Evolutionary conservation across 225 moss, liverwort and hornwort species (phyloP).

Genomic region (Straminergon stramineum): DNA sequence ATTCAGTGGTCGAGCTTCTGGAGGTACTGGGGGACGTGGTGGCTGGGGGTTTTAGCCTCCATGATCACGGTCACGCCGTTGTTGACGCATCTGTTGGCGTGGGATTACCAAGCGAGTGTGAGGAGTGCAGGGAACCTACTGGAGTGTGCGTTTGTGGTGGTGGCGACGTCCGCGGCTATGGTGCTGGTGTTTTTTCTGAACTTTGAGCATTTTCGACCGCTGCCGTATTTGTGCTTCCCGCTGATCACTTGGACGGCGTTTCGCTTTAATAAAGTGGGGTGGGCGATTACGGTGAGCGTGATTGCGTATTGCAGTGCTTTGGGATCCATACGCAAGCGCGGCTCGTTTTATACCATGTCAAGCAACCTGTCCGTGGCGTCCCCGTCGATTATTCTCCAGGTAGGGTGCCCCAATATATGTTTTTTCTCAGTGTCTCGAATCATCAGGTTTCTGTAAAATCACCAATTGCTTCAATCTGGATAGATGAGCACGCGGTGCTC

Average conservation of each 20-base stretch:
- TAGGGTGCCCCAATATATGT: neutral
- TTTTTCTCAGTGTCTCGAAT: neutral
- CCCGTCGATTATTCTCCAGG: slow-evolving; percentile 59
- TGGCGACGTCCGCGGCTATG: slow-evolving; percentile 6
- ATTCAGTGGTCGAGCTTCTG: slow-evolving; percentile 45
- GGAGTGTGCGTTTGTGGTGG: slow-evolving; percentile 20
- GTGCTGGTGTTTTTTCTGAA: slow-evolving; percentile 43
- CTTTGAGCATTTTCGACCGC: slow-evolving; percentile 35
- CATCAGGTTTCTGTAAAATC: neutral
- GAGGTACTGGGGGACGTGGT: slow-evolving; percentile 70
- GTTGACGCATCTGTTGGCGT: slow-evolving; percentile 39
- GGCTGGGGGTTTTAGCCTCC: slow-evolving; percentile 50
- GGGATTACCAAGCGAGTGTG: neutral
- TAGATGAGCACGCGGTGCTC: neutral
- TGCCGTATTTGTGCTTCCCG: slow-evolving; percentile 70
- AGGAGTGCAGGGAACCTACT: slow-evolving; percentile 7
- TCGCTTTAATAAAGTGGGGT: slow-evolving; percentile 70
- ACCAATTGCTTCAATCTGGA: neutral
- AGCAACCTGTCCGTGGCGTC: slow-evolving; percentile 17
- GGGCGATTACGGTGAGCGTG: slow-evolving; percentile 42
- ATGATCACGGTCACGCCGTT: slow-evolving; percentile 61
- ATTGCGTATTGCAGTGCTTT: slow-evolving; percentile 36
- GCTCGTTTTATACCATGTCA: slow-evolving; percentile 43
- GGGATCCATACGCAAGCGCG: slow-evolving; percentile 33
- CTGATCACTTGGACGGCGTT: slow-evolving; percentile 65